Evolutionary conservation across 129 eudicot genomes (phyloP).

Genomic region (Daucus carota): DNA sequence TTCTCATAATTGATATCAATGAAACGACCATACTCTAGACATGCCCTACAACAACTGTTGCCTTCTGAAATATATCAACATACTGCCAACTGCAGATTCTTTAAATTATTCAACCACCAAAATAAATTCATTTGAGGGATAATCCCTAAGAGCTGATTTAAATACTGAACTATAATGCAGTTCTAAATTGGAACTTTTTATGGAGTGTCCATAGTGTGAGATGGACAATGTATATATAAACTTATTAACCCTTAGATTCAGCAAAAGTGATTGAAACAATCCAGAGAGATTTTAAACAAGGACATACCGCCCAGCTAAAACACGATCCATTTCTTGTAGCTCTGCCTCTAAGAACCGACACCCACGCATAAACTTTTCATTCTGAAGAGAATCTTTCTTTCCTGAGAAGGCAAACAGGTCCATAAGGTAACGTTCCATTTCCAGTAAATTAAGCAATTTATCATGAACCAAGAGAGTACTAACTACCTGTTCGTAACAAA

Average conservation of each 20-base stretch:
- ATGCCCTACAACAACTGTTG: constrained; percentile 36
- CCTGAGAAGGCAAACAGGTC: constrained; percentile 36
- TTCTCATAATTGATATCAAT: constrained; percentile 23
- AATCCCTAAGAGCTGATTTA: constrained; percentile 22
- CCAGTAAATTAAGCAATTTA: not conserved
- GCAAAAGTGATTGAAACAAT: not conserved
- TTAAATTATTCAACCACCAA: constrained; percentile 48
- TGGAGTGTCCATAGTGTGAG: not conserved
- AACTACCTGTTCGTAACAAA: constrained; percentile 66
- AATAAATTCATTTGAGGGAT: constrained; percentile 22
- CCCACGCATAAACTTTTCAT: constrained; percentile 91
- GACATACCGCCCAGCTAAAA: constrained; percentile 78
- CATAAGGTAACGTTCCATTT: constrained; percentile 12
- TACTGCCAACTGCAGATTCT: constrained; percentile 18
- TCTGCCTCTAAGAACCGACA: constrained; percentile 98
- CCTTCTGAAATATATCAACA: constrained; percentile 30
- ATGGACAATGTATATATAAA: not conserved
- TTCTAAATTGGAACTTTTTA: not conserved
- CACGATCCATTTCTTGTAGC: constrained; percentile 87
- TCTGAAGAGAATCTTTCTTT: constrained; percentile 72
- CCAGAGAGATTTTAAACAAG: not conserved
- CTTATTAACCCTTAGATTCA: not conserved
- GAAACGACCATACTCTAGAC: constrained; percentile 14
- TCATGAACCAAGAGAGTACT: not conserved
- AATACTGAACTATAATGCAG: constrained; percentile 9